phyloP scores from a whole-genome alignment of 305 asterid genomes.

The Fraxinus platypoda region DNA sequence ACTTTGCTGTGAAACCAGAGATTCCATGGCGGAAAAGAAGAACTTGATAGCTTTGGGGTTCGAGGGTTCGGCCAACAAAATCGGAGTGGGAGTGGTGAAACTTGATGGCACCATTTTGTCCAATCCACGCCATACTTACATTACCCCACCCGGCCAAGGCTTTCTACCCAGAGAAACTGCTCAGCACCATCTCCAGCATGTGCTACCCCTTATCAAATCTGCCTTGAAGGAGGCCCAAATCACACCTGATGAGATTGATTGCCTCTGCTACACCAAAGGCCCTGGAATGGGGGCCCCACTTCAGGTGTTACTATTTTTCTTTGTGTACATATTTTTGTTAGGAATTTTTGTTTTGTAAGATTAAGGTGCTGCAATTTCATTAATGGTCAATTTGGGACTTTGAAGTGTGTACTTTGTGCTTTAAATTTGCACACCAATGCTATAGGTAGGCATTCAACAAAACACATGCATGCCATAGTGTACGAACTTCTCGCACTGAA shows the following conservation, averaged over 20 bases:
- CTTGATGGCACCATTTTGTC: slow-evolving; percentile 79
- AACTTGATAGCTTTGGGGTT: slow-evolving; percentile 72
- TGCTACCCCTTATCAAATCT: slow-evolving; percentile 66
- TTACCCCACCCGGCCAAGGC: slow-evolving; percentile 96
- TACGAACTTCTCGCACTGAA: too few relatives aligned
- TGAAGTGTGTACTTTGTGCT: neutral
- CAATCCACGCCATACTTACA: slow-evolving; percentile 91
- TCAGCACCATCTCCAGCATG: slow-evolving; percentile 86
- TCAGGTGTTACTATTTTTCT: slow-evolving; percentile 30
- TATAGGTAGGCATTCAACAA: neutral
- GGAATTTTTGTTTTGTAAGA: neutral
- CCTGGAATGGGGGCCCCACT: slow-evolving; percentile 97
- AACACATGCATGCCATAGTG: too few relatives aligned
- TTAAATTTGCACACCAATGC: neutral
- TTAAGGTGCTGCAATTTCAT: neutral
- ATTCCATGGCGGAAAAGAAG: slow-evolving; percentile 52
- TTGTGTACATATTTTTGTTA: neutral
- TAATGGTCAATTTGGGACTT: neutral
- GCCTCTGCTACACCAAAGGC: slow-evolving; percentile 95
- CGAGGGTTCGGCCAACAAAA: slow-evolving; percentile 97
- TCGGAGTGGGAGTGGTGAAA: slow-evolving; percentile 83
- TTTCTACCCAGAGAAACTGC: slow-evolving; percentile 97
- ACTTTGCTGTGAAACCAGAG: neutral
- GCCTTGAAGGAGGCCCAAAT: slow-evolving; percentile 70
- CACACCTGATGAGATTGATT: slow-evolving; percentile 54